These are phyloP conservation scores for Sequoiadendron giganteum DNA, from an alignment of 75 land plant species.

Conservation along the genomic window DNA sequence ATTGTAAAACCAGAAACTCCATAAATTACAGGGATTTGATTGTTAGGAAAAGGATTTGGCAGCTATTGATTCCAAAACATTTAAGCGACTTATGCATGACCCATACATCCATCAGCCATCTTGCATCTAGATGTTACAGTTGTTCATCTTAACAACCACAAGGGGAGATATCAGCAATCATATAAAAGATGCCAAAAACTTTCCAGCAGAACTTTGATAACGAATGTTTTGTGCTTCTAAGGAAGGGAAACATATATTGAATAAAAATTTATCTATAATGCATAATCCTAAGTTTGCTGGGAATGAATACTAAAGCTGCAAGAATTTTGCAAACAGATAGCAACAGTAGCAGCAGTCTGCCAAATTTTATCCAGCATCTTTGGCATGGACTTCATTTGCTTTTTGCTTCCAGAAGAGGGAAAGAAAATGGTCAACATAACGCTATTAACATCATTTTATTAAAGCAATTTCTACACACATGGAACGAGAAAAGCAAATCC, in stretches of 20 bases:
- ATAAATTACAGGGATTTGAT: neutral
- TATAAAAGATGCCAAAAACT: neutral
- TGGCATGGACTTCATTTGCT: neutral
- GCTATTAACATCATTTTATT: neutral
- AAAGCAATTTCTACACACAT: neutral
- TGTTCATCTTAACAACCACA: neutral
- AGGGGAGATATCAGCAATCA: neutral
- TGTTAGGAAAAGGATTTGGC: neutral
- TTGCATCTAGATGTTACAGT: neutral
- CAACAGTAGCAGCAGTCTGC: neutral
- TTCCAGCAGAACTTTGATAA: neutral
- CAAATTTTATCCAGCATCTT: neutral
- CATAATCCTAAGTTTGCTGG: conserved; percentile 2
- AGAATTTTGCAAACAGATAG: neutral
- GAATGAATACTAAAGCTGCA: neutral
- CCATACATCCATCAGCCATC: neutral
- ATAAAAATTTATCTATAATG: neutral
- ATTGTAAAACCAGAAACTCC: neutral
- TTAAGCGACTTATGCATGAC: neutral
- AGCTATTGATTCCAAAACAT: neutral
- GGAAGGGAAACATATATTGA: neutral
- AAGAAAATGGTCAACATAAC: neutral
- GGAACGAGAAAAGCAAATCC: neutral
- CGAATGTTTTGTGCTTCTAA: neutral
- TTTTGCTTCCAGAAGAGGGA: neutral